Base-by-base conservation (phyloP, 805 yeast species). In the Spathaspora hagerdaliae region DNA sequence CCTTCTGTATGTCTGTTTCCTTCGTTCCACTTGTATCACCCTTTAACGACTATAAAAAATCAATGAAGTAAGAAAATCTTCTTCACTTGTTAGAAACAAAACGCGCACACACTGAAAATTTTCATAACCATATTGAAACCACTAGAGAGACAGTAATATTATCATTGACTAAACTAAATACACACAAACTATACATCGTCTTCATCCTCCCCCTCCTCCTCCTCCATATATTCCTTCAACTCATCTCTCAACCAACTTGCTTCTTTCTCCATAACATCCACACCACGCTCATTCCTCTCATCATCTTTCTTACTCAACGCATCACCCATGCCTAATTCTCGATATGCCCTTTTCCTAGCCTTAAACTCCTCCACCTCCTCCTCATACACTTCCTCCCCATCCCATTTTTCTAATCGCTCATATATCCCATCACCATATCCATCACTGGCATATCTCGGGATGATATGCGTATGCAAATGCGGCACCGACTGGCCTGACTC, bases 401-500 rank as follows among this genome's bases (percentile, higher is more conserved):
- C 84, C 43, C 69, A 55, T 5, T 65, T 56, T 47, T 88, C 90
- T 42, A 94, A 60, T 53, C 73, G 64, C n/a, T 68, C 69, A 61
- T 94, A 89, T 29, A 94, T 76, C 14, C 35, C 24, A 35, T 79
- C 82, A 1, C 89, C 89, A 37, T 60, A 67, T 0, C 67, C 67
- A 56, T 85, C 83, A 4, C 70, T 69, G 42, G 70, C 73, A 60
- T 76, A 82, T 36, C 99, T 74, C 6, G 99, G 99, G 15, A 94
- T 90, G 14, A 94, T 67, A 61, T 94, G 99, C 15, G 96, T 85
- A 63, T 94, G 99, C 27, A 92, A 74, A 64, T 94, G 99, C 5
- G 97, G 96, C 2, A 94, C 83, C n/a, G 91, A 80, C 61, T 94
- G 99, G 3, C 99, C 99, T 1, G 97, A 92, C 41, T 89, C 89